A percentile compares a stretch with the other conserved stretches of the same genome.
Evolutionary conservation across 805 yeast species (phyloP).

Genomic region (Wickerhamiella domercqiae): DNA sequence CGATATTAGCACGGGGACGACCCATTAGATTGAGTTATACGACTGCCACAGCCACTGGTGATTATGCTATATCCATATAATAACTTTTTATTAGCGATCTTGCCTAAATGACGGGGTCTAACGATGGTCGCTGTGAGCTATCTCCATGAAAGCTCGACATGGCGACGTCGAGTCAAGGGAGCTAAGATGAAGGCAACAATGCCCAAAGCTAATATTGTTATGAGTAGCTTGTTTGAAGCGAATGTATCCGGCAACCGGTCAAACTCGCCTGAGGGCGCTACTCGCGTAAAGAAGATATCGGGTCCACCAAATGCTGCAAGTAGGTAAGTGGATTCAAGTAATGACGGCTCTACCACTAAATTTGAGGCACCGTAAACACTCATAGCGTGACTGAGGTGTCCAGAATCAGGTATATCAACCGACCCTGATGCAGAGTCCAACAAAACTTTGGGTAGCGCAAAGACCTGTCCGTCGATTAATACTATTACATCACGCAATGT

Average conservation of each 20-base stretch:
- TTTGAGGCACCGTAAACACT: constrained; percentile 24
- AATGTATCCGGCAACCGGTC: constrained; percentile 58
- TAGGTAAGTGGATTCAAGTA: constrained; percentile 61
- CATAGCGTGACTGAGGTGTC: constrained; percentile 39
- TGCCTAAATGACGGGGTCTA: not conserved
- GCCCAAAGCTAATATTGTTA: constrained; percentile 40
- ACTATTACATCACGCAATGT: constrained; percentile 51
- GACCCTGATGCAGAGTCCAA: constrained; percentile 44
- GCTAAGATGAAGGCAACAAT: constrained; percentile 7
- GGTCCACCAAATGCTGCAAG: constrained; percentile 48
- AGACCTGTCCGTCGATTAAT: constrained; percentile 42
- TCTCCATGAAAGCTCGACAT: not conserved
- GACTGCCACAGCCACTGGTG: too few relatives aligned
- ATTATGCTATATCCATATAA: not conserved
- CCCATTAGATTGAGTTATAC: too few relatives aligned
- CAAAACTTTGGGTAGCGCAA: constrained; percentile 53
- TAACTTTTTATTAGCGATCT: not conserved
- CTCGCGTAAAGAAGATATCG: constrained; percentile 64
- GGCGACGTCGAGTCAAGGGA: constrained; percentile 8
- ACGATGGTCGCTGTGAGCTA: not conserved
- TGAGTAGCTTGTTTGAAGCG: constrained; percentile 45
- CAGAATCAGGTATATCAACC: constrained; percentile 40
- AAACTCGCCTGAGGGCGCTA: constrained; percentile 71
- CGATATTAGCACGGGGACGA: too few relatives aligned
- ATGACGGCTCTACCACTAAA: constrained; percentile 40